These are phyloP conservation scores for Knufia fluminis DNA, from an alignment of 2,329 filamentous ascomycete genomes.

Conservation along the genomic window DNA sequence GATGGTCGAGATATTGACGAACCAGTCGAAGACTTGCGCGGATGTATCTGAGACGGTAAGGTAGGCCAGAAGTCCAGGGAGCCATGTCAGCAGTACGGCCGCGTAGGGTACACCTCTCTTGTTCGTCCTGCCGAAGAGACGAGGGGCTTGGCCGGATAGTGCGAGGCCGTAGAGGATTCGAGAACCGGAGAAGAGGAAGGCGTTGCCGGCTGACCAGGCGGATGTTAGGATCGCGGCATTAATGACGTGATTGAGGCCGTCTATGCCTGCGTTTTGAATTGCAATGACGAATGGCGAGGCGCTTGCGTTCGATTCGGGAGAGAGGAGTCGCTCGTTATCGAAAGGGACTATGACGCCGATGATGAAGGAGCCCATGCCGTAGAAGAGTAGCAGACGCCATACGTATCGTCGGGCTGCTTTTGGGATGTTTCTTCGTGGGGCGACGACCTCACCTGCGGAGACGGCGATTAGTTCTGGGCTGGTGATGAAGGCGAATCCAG, in stretches of 20 bases:
- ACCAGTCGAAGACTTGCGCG: slow-evolving; percentile 37
- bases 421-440: slow-evolving; percentile 46
- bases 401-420: slow-evolving; percentile 47
- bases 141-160: slow-evolving; percentile 44
- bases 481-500: slow-evolving; percentile 43
- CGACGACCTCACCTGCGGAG: slow-evolving; percentile 47
- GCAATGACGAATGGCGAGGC: slow-evolving; percentile 45
- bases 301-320: slow-evolving; percentile 26
- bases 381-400: slow-evolving; percentile 49
- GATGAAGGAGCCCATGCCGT: slow-evolving; percentile 31
- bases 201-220: slow-evolving; percentile 61
- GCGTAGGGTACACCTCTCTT: slow-evolving; percentile 49
- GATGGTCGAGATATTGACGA: slow-evolving; percentile 39
- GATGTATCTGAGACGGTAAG: slow-evolving; percentile 23
- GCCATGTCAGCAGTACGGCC: slow-evolving; percentile 49
- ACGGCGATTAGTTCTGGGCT: slow-evolving; percentile 33
- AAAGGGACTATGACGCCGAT: slow-evolving; percentile 34
- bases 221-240: slow-evolving; percentile 69
- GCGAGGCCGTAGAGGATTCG: slow-evolving; percentile 42
- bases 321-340: slow-evolving; percentile 25
- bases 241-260: slow-evolving; percentile 60
- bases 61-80: slow-evolving; percentile 45
- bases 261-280: slow-evolving; percentile 32
- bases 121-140: slow-evolving; percentile 42
- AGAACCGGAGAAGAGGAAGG: slow-evolving; percentile 49